Percentiles rank a stretch among this genome's conserved stretches.
These are phyloP conservation scores for Apocynum venetum DNA, from an alignment of 257 asterid genomes.

Conservation along the genomic window DNA sequence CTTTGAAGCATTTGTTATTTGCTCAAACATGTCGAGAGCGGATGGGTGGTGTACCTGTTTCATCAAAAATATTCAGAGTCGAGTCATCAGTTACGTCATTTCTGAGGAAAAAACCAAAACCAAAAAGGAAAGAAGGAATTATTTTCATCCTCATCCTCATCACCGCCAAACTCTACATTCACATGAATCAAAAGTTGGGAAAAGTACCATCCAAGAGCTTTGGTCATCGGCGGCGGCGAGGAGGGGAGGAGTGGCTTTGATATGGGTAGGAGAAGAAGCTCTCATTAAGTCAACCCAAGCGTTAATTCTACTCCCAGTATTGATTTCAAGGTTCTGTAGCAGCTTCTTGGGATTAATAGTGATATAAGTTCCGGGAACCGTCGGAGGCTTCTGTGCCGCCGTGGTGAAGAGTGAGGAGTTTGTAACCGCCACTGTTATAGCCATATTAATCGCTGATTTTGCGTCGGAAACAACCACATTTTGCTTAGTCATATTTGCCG, in stretches of 20 bases:
- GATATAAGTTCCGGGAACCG: slow-evolving; percentile 59
- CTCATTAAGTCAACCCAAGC: slow-evolving; percentile 84
- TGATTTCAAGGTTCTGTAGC: slow-evolving; percentile 56
- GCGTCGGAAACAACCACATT: slow-evolving; percentile 68
- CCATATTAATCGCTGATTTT: slow-evolving; percentile 37
- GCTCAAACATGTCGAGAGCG: slow-evolving; percentile 77
- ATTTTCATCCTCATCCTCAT: neutral
- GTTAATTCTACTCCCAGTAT: slow-evolving; percentile 43
- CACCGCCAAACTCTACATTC: neutral
- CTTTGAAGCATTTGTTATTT: slow-evolving; percentile 70
- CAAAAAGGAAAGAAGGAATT: neutral
- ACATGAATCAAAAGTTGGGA: no score
- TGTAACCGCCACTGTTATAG: slow-evolving; percentile 48
- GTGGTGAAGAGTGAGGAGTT: slow-evolving; percentile 37
- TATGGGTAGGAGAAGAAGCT: slow-evolving; percentile 83
- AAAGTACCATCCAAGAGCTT: slow-evolving; percentile 51
- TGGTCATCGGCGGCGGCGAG: slow-evolving; percentile 30
- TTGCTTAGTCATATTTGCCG: slow-evolving; percentile 39
- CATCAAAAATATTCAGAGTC: slow-evolving; percentile 9
- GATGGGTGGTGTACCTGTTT: slow-evolving; percentile 73
- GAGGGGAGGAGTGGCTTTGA: slow-evolving; percentile 36
- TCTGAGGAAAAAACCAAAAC: neutral
- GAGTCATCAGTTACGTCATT: slow-evolving; percentile 7
- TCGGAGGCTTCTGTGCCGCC: slow-evolving; percentile 70
- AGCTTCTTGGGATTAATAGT: slow-evolving; percentile 58